Percentiles rank a stretch among this genome's conserved stretches.
Evolutionary conservation across 2,329 filamentous ascomycete species (phyloP).

Genomic region (Elsinoe perseae): DNA sequence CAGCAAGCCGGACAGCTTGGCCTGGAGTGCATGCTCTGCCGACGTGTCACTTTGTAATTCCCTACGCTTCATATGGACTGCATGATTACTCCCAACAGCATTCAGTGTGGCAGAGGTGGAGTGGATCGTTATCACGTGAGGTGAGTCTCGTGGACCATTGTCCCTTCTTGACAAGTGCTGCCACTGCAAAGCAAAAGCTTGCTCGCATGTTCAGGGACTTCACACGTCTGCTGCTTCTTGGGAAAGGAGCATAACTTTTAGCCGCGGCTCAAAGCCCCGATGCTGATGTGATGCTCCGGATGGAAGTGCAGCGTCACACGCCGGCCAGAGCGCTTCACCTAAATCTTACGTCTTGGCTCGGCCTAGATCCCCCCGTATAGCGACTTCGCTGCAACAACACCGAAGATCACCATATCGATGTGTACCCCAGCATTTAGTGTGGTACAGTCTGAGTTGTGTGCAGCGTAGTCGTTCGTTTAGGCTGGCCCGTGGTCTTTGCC

Average conservation of each 20-base stretch:
- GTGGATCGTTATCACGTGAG: too few species aligned
- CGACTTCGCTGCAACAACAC: neutral
- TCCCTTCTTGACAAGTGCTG: too few species aligned
- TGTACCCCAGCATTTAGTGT: neutral
- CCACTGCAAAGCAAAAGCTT: too few species aligned
- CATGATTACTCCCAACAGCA: too few species aligned
- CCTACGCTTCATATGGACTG: too few species aligned
- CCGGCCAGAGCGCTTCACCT: neutral
- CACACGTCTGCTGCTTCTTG: too few species aligned
- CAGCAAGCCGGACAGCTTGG: neutral
- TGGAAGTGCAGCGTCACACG: neutral
- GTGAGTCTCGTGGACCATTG: too few species aligned
- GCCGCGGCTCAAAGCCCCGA: neutral
- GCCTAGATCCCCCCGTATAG: neutral
- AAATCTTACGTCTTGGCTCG: neutral
- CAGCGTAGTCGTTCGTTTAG: too few species aligned
- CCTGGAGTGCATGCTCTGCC: neutral
- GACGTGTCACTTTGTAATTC: neutral
- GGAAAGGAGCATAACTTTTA: neutral
- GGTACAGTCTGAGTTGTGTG: neutral
- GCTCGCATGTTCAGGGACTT: too few species aligned
- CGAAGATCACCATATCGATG: neutral
- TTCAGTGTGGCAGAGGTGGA: too few species aligned
- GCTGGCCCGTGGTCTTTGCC: neutral
- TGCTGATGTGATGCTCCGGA: neutral